Evolutionary conservation across 2,329 filamentous ascomycete genomes (phyloP), one percentile per base, ranked within the genome.

Genomic region (Cladosporium sp.): DNA sequence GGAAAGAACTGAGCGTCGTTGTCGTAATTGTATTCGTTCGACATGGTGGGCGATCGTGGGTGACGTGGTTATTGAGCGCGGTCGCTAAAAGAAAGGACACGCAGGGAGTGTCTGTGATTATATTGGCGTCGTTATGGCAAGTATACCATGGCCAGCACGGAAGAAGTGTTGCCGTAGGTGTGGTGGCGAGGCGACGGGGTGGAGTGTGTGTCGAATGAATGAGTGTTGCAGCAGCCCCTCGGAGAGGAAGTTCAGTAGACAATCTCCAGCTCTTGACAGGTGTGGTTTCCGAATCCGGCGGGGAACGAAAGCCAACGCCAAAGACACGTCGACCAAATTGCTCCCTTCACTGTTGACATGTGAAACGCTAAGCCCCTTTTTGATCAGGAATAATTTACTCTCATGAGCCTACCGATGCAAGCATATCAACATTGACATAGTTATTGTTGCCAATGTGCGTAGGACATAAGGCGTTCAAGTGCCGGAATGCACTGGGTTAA

Each of bases 1-100:
- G 96, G 95, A 85, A 97, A 99, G 84, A 97, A 97, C 87, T 97
- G 92, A 74, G 93, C 93, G 87, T 95, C 88, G 78, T 97, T 92
- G 86, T 99, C 95, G 83, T 99, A 99, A 75, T 92, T 96, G 85
- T 99, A 99, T 81, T 98, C 94, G 76, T 91, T 92, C 78, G 90
- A 93, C 88, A 95, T 95, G 79, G 83, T 65, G 64, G 26, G 85
- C 77, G n/a, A 38, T 21, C 24, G 61, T 47, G 11, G 24, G 51
- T 34, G 21, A 28, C 24, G 61, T 36, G 61, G 34, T 64, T 49
- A 18, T 57, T 11, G 59, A 62, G 59, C 28, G 44, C 30, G 18
- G 32, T 52, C 30, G 59, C 59, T 62, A 21, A 32, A 21, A 28
- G 59, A 21, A 61, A 30, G 11, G 59, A 32, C 26, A 26, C 24